phyloP scores from a whole-genome alignment of 768 basidiomycete species.

The Sarcomyxa edulis region DNA sequence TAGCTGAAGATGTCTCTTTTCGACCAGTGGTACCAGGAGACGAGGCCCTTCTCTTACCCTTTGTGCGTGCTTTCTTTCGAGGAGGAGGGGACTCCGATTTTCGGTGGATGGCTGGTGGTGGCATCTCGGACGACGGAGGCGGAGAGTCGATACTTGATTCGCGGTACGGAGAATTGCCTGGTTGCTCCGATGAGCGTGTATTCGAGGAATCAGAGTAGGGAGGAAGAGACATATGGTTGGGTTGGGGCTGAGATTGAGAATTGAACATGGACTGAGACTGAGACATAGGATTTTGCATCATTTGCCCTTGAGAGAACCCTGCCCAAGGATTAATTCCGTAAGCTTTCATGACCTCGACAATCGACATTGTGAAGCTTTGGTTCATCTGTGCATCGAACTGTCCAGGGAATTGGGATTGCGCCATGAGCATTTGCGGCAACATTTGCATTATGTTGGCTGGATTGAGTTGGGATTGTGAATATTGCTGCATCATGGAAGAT shows the following conservation, averaged over 20 bases:
- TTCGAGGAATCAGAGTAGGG: background rate
- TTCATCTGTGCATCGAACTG: background rate
- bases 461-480: background rate
- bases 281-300: background rate
- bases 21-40: background rate
- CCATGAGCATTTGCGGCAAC: background rate
- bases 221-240: background rate
- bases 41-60: conserved; percentile 21
- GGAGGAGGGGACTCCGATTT: too few species aligned
- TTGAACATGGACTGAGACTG: conserved; percentile 2
- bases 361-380: conserved; percentile 6
- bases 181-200: background rate
- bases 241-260: background rate
- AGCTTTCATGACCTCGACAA: conserved; percentile 9
- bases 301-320: background rate
- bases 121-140: background rate
- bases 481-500: too few species aligned
- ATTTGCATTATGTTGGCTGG: conserved; percentile 1
- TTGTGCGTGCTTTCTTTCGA: conserved; percentile 14
- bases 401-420: background rate
- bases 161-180: background rate
- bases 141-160: background rate
- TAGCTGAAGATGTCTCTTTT: background rate
- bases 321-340: conserved; percentile 5
- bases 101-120: conserved; percentile 3